Evolutionary conservation across 495 filamentous ascomycete genomes (phyloP), one percentile per base, ranked within the genome.

Genomic region (Penicillium ucsense): DNA sequence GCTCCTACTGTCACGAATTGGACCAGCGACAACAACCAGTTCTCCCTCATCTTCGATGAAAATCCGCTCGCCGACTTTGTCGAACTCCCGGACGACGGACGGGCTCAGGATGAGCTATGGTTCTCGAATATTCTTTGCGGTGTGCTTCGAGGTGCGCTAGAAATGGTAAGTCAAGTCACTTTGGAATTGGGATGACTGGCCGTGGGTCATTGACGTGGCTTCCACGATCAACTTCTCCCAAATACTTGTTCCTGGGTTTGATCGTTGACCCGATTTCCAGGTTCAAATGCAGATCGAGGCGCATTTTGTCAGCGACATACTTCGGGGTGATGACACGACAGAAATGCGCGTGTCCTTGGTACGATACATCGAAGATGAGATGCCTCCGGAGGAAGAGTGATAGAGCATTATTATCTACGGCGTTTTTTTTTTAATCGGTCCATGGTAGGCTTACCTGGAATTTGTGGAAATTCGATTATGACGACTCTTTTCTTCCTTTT

Each of bases 241-340:
- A 20, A 20, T 47, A 48, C 41, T 49, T 46, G 47, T 35, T 41
- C 39, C 35, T 44, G 46, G 48, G 47, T 41, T 43, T 43, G 52
- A 55, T 55, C 47, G 41, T 56, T 63, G 45, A 56, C 41, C 52
- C 49, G 41, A 35, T 44, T 45, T 58, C 52, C 49, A 88, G 84
- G 84, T 98, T 33, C 92, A 96, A 76, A 94, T 97, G 89, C 92
- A 98, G 72, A 87, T 97, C 20, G 92, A 98, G 62, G 89, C 88
- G 32, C 89, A 95, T 60, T 98, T 96, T 64, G 84, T 95, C 59
- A 96, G 89, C 67, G 92, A 98, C 62, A 79, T 95, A 47, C 70
- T 98, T 38, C 83, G 89, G 38, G 92, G 92, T 1, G 89, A 96
- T 56, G 92, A 98, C 63, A 88, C 85, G 12, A 97, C 92, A 2